Conservation (phyloP, 164 flowering plant genomes). For the Akebia trifoliata region DNA sequence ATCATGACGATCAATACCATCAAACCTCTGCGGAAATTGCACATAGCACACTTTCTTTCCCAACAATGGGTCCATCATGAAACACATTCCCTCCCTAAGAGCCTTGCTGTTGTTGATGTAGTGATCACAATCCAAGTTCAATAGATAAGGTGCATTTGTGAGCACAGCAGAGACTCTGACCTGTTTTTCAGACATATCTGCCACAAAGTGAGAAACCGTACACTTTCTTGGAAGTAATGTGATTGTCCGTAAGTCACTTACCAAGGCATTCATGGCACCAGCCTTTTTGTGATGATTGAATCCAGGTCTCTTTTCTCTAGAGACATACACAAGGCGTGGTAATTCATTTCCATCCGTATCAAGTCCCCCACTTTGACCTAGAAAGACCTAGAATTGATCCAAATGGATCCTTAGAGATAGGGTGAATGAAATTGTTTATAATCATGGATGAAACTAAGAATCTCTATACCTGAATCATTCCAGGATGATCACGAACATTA, state of each 20-base stretch:
- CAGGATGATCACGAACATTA: slow-evolving; percentile 74
- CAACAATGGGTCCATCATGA: slow-evolving; percentile 63
- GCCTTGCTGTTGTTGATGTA: slow-evolving; percentile 76
- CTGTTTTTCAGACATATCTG: slow-evolving; percentile 23
- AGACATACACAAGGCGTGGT: slow-evolving; percentile 67
- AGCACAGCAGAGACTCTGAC: slow-evolving; percentile 70
- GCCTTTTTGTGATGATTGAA: slow-evolving; percentile 75
- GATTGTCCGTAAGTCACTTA: slow-evolving; percentile 16
- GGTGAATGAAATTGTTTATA: background rate
- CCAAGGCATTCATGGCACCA: slow-evolving; percentile 81
- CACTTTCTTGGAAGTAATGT: background rate
- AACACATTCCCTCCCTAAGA: slow-evolving; percentile 66
- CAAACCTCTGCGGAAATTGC: slow-evolving; percentile 65
- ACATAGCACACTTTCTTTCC: slow-evolving; percentile 67
- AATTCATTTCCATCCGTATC: slow-evolving; percentile 63
- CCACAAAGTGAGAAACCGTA: slow-evolving; percentile 1
- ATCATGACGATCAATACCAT: slow-evolving; percentile 56
- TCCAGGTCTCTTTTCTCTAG: slow-evolving; percentile 72
- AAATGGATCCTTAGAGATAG: background rate
- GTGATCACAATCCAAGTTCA: slow-evolving; percentile 78
- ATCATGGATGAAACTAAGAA: background rate
- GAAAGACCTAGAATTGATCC: slow-evolving; percentile 39
- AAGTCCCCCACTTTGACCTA: slow-evolving; percentile 62
- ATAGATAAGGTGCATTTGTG: slow-evolving; percentile 56
- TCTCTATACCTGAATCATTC: slow-evolving; percentile 63